A percentile compares a stretch with the other conserved stretches of the same genome.
Conservation (phyloP, 345 rosid genomes). For the Syzygium oleosum region DNA sequence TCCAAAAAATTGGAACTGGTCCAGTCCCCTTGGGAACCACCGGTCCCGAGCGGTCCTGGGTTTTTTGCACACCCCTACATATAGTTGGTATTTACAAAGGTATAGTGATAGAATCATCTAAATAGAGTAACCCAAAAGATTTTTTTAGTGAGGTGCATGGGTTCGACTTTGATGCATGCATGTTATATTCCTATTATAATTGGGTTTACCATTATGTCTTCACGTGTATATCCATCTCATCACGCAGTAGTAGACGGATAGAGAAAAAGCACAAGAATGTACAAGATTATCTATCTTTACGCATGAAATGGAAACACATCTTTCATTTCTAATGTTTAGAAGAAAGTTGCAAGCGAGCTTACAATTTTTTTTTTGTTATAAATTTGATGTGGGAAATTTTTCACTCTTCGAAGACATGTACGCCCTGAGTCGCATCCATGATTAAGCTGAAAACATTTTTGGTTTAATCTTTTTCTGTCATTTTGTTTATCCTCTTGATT, state of each 20-base stretch:
- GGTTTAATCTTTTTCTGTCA: background rate
- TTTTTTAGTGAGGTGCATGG: no score
- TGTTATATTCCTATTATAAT: background rate
- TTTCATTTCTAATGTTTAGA: background rate
- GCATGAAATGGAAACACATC: background rate
- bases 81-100: no score
- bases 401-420: background rate
- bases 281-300: background rate
- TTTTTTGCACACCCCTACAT: no score
- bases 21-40: no score
- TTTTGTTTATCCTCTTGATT: background rate
- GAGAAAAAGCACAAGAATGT: background rate
- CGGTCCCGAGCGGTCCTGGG: no score
- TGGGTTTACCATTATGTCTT: background rate
- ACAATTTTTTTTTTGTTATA: background rate
- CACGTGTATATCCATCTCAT: background rate
- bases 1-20: no score
- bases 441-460: background rate
- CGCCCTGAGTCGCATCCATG: background rate
- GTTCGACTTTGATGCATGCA: fast-evolving
- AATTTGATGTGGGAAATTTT: background rate
- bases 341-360: background rate
- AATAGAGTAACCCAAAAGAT: no score
- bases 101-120: no score
- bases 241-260: background rate